Evolutionary conservation across 108 stramenopile species (phyloP).

Genomic region (Aureococcus anophagefferens): DNA sequence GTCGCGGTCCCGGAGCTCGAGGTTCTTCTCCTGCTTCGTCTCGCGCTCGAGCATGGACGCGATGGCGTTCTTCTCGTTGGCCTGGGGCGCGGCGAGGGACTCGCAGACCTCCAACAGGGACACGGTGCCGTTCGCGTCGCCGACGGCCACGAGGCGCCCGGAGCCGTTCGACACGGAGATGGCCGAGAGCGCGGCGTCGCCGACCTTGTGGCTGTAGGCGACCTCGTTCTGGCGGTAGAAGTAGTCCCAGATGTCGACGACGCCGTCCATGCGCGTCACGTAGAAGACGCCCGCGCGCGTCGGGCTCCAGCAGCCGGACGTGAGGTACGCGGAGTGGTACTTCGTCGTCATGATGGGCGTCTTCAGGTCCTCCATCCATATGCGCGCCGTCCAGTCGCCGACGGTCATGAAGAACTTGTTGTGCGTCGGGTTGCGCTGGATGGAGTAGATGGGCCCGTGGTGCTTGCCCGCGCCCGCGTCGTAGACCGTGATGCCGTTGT

Average conservation of each 20-base stretch:
- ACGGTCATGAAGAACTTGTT: conserved; percentile 74
- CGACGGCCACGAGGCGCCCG: conserved; percentile 68
- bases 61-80: conserved; percentile 59
- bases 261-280: conserved; percentile 68
- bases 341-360: conserved; percentile 71
- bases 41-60: conserved; percentile 68
- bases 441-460: conserved; percentile 71
- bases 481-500: conserved; percentile 67
- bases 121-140: conserved; percentile 69
- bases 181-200: conserved; percentile 54
- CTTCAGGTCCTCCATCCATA: conserved; percentile 73
- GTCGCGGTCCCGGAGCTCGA: conserved; percentile 52
- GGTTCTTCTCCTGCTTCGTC: conserved; percentile 70
- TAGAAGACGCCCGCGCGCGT: conserved; percentile 79
- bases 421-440: conserved; percentile 71
- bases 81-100: conserved; percentile 43
- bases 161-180: conserved; percentile 57
- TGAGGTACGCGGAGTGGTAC: conserved; percentile 64
- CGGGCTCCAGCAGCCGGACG: conserved; percentile 71
- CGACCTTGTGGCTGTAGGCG: conserved; percentile 74
- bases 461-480: conserved; percentile 67
- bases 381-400: conserved; percentile 76
- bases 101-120: conserved; percentile 68
- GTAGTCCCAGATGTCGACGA: conserved; percentile 74
- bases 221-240: conserved; percentile 72